phyloP scores from a whole-genome alignment of 768 basidiomycete genomes.

The Fomitopsis pulvina region DNA sequence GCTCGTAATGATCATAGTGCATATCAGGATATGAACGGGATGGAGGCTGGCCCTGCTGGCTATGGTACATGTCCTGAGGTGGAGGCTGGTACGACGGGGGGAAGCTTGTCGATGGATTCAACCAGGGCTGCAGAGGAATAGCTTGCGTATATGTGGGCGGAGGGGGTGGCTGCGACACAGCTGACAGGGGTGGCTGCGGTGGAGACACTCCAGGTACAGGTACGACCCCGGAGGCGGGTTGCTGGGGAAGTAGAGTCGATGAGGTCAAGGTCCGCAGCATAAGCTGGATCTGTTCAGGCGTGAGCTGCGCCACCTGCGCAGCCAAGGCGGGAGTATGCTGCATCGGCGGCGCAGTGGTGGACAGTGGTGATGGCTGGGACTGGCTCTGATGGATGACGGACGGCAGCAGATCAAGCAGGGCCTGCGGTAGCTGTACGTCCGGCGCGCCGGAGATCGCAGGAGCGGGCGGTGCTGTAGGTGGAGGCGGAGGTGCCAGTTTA shows the following conservation, averaged over 20 bases:
- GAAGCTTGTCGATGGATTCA: conserved; percentile 8
- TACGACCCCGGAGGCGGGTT: conserved; percentile 19
- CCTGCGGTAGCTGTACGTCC: conserved; percentile 9
- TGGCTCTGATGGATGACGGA: conserved; percentile 9
- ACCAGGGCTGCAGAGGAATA: conserved; percentile 18
- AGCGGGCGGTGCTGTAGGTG: conserved; percentile 22
- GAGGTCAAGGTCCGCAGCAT: conserved; percentile 54
- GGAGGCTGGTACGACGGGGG: conserved; percentile 13
- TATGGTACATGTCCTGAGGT: conserved; percentile 13
- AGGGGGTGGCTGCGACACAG: conserved; percentile 9
- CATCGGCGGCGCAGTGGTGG: conserved; percentile 5
- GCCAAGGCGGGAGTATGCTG: conserved; percentile 36
- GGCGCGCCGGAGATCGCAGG: conserved; percentile 11
- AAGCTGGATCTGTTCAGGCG: conserved; percentile 68
- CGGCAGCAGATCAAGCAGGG: conserved; percentile 5
- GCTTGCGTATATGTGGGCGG: conserved; percentile 14
- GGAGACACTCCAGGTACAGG: conserved; percentile 15
- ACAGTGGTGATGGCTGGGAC: conserved; percentile 1
- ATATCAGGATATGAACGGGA: conserved; percentile 7
- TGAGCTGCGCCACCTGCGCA: conserved; percentile 65
- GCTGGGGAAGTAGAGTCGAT: conserved; percentile 26
- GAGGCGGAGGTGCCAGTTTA: conserved; percentile 44
- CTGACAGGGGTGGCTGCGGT: conserved; percentile 22
- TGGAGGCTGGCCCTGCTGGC: conserved; percentile 20
- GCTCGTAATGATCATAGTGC: conserved; percentile 22